These are phyloP conservation scores for Bisporella sp. DNA, from an alignment of 2,329 filamentous ascomycete species.

Conservation along the genomic window DNA sequence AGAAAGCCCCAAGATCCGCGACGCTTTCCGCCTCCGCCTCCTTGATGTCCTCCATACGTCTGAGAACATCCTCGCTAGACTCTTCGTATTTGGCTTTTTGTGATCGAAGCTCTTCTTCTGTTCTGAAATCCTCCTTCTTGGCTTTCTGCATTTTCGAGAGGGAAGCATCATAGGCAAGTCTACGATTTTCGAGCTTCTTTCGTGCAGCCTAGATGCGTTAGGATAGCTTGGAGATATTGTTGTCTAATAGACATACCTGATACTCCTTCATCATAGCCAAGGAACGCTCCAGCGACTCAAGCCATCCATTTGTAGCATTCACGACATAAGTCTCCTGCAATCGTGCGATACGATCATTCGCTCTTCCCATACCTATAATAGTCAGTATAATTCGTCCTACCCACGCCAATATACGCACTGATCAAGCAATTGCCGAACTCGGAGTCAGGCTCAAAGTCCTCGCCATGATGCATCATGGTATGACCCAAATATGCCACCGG, in stretches of 20 bases:
- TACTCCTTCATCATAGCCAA: slow-evolving; percentile 97
- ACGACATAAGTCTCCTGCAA: slow-evolving; percentile 78
- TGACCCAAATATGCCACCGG: slow-evolving; percentile 74
- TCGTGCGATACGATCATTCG: slow-evolving; percentile 80
- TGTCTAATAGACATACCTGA: slow-evolving; percentile 52
- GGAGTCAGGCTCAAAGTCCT: slow-evolving; percentile 86
- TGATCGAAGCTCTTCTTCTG: slow-evolving; percentile 85
- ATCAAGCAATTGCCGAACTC: slow-evolving; percentile 85
- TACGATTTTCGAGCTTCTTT: slow-evolving; percentile 88
- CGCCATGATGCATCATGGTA: slow-evolving; percentile 81
- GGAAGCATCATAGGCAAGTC: slow-evolving; percentile 85
- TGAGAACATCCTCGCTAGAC: slow-evolving; percentile 81
- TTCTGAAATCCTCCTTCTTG: slow-evolving; percentile 86
- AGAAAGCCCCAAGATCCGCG: slow-evolving; percentile 68
- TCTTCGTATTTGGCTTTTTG: slow-evolving; percentile 97
- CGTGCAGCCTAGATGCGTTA: slow-evolving; percentile 54
- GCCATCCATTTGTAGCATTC: slow-evolving; percentile 74
- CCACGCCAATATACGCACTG: slow-evolving; percentile 35
- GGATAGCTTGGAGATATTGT: slow-evolving; percentile 10
- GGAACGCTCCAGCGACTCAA: slow-evolving; percentile 85
- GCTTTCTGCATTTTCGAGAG: slow-evolving; percentile 87
- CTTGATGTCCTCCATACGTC: slow-evolving; percentile 94
- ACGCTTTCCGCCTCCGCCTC: slow-evolving; percentile 82
- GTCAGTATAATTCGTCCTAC: slow-evolving; percentile 11
- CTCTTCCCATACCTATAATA: slow-evolving; percentile 62